Evolutionary conservation across 768 basidiomycete genomes (phyloP).

Genomic region (Cubamyces sp.): DNA sequence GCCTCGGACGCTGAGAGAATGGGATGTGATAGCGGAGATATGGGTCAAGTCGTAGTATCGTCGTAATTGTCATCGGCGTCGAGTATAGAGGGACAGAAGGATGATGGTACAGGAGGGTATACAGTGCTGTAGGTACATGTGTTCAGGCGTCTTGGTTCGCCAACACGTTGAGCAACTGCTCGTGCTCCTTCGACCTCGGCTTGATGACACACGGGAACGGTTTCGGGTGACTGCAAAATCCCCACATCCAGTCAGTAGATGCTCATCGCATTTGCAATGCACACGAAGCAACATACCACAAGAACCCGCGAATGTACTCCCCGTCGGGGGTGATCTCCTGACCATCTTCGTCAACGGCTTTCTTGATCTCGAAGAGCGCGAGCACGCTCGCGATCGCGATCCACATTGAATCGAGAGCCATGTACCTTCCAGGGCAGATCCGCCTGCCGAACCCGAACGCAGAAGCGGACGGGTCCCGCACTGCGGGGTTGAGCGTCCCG

Average conservation of each 20-base stretch:
- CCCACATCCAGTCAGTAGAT: not conserved
- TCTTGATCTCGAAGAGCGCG: slow-evolving; percentile 28
- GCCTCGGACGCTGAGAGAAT: slow-evolving; percentile 64
- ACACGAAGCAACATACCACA: slow-evolving; percentile 30
- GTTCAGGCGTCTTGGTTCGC: slow-evolving; percentile 1
- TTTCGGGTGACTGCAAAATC: slow-evolving; percentile 26
- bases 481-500: slow-evolving; percentile 38
- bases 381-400: slow-evolving; percentile 31
- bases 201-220: slow-evolving; percentile 32
- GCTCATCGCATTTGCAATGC: not conserved
- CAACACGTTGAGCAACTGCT: slow-evolving; percentile 15
- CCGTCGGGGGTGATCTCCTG: slow-evolving; percentile 37
- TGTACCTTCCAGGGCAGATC: slow-evolving; percentile 29
- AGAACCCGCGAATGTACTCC: slow-evolving; percentile 39
- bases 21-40: slow-evolving; percentile 71
- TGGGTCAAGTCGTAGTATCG: slow-evolving; percentile 53
- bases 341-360: slow-evolving; percentile 29
- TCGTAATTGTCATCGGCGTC: not conserved
- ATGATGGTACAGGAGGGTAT: not conserved
- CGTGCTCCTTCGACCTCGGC: slow-evolving; percentile 29
- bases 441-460: slow-evolving; percentile 45
- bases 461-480: slow-evolving; percentile 36
- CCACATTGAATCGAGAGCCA: slow-evolving; percentile 32
- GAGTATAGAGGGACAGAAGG: not conserved
- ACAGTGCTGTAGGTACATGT: not conserved